These are phyloP conservation scores for Leishmania tarentolae DNA, from an alignment of 208 protist genomes.

Conservation along the genomic window DNA sequence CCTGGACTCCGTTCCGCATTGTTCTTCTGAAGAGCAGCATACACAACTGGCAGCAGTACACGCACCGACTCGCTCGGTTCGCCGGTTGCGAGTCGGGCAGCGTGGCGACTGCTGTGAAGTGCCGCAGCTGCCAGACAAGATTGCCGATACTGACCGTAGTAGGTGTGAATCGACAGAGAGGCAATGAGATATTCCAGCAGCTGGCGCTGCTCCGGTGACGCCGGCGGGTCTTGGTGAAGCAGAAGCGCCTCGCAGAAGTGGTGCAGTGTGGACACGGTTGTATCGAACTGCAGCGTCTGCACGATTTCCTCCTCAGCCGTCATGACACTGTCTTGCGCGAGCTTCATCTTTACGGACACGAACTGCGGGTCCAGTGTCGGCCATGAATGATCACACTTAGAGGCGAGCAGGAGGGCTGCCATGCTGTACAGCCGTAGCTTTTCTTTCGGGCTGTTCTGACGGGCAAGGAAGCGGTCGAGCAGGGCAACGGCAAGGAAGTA, in stretches of 20 bases:
- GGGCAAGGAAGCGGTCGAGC: slow-evolving; percentile 82
- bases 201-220: slow-evolving; percentile 44
- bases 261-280: slow-evolving; percentile 49
- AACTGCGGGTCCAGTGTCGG: slow-evolving; percentile 85
- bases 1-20: slow-evolving; percentile 24
- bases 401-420: slow-evolving; percentile 94
- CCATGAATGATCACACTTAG: slow-evolving; percentile 99
- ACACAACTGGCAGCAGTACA: slow-evolving; percentile 41
- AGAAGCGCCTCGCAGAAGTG: slow-evolving; percentile 57
- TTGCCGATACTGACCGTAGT: slow-evolving; percentile 56
- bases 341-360: slow-evolving; percentile 88
- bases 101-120: slow-evolving; percentile 63
- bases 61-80: slow-evolving; percentile 43
- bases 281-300: slow-evolving; percentile 44
- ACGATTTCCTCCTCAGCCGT: slow-evolving; percentile 55
- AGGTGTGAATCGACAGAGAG: slow-evolving; percentile 57
- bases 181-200: slow-evolving; percentile 64
- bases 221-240: slow-evolving; percentile 63
- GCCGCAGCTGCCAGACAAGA: slow-evolving; percentile 64
- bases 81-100: slow-evolving; percentile 37
- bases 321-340: slow-evolving; percentile 63
- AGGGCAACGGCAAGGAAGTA: slow-evolving; percentile 81
- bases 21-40: slow-evolving; percentile 34
- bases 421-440: slow-evolving; percentile 70
- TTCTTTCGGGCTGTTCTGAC: slow-evolving; percentile 51